These are phyloP conservation scores for Dictyostelium discoideum DNA, from an alignment of 78 protist species.

Conservation along the genomic window dicty_2.7 NC_007091.3:1789001-1789500, in stretches of 20 bases:
- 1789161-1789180: background rate
- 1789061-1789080: background rate
- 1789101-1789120: background rate
- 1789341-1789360: background rate
- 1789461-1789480: background rate
- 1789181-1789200: background rate
- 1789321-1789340: slow-evolving; percentile 14
- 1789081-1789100: background rate
- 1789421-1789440: no score
- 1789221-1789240: background rate
- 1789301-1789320: slow-evolving; percentile 54
- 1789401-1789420: no score
- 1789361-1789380: background rate
- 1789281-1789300: background rate
- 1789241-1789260: background rate
- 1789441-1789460: background rate
- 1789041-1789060: background rate
- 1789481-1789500: no score
- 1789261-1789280: background rate
- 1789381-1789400: no score
- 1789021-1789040: background rate
- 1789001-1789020: no score
- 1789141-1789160: background rate
- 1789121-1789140: background rate
- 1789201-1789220: background rate